Conservation (phyloP, 2,329 filamentous ascomycete genomes). For the Clonostachys rhizophaga region DNA sequence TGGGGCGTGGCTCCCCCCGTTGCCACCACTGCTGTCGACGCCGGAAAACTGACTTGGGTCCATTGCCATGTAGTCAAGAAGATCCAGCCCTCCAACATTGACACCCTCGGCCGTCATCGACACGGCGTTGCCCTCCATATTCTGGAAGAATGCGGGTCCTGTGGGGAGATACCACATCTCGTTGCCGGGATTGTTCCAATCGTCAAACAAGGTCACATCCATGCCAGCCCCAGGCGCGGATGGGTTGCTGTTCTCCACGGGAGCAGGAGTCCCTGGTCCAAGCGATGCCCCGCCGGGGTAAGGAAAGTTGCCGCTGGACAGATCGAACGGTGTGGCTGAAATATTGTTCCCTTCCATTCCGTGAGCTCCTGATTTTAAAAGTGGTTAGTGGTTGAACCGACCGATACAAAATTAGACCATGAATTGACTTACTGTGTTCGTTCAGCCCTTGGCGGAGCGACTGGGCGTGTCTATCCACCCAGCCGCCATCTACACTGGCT, state of each 20-base stretch:
- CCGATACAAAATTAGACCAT: conserved; percentile 13
- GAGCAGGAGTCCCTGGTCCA: conserved; percentile 43
- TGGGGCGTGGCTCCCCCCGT: too few relatives aligned
- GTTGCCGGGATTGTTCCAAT: conserved; percentile 49
- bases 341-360: conserved; percentile 35
- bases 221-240: conserved; percentile 12
- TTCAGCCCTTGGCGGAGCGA: conserved; percentile 32
- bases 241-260: conserved; percentile 20
- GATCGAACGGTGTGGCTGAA: conserved; percentile 59
- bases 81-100: conserved; percentile 61
- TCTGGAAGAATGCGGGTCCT: conserved; percentile 61
- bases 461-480: conserved; percentile 30
- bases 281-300: conserved; percentile 45
- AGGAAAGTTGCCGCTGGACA: conserved; percentile 48
- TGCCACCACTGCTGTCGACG: not conserved
- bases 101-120: conserved; percentile 65
- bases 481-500: conserved; percentile 16
- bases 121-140: conserved; percentile 54
- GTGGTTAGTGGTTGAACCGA: not conserved
- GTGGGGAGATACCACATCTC: conserved; percentile 66
- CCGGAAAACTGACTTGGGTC: conserved; percentile 38
- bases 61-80: conserved; percentile 66
- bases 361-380: not conserved
- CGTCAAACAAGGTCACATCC: conserved; percentile 41
- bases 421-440: conserved; percentile 15